Evolutionary conservation across 2,329 filamentous ascomycete genomes (phyloP).

Genomic region (Pseudodiploospora longispora): DNA sequence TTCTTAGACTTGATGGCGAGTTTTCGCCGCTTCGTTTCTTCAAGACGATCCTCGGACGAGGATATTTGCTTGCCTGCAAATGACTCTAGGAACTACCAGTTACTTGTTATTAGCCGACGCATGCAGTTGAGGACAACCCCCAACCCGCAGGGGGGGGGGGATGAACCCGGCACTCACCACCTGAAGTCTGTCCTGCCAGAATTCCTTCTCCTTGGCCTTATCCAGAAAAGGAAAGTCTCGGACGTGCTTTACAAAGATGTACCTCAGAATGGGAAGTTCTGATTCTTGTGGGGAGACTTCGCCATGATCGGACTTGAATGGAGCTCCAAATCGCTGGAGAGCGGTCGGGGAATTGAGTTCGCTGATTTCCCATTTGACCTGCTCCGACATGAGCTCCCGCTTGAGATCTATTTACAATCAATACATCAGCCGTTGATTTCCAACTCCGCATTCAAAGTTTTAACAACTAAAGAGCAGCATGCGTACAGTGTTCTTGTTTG

Average conservation of each 20-base stretch:
- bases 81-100: constrained; percentile 76
- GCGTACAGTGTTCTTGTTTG: constrained; percentile 94
- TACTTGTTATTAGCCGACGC: background rate
- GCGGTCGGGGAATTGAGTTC: constrained; percentile 94
- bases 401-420: constrained; percentile 64
- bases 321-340: constrained; percentile 87
- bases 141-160: background rate
- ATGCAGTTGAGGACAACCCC: background rate
- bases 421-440: background rate
- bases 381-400: constrained; percentile 82
- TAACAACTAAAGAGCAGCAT: background rate
- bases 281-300: constrained; percentile 91
- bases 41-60: constrained; percentile 87
- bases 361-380: constrained; percentile 82
- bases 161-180: constrained; percentile 66
- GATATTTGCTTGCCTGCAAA: constrained; percentile 97
- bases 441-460: background rate
- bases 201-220: constrained; percentile 95
- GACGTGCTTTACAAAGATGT: constrained; percentile 96
- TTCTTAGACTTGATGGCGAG: constrained; percentile 90
- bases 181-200: constrained; percentile 98
- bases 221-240: constrained; percentile 97
- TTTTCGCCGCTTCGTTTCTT: constrained; percentile 92
- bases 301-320: constrained; percentile 85
- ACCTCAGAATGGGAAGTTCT: constrained; percentile 84